phyloP scores from a whole-genome alignment of 1,284 basidiomycete genomes.

The Cryptococcus floricola region DNA sequence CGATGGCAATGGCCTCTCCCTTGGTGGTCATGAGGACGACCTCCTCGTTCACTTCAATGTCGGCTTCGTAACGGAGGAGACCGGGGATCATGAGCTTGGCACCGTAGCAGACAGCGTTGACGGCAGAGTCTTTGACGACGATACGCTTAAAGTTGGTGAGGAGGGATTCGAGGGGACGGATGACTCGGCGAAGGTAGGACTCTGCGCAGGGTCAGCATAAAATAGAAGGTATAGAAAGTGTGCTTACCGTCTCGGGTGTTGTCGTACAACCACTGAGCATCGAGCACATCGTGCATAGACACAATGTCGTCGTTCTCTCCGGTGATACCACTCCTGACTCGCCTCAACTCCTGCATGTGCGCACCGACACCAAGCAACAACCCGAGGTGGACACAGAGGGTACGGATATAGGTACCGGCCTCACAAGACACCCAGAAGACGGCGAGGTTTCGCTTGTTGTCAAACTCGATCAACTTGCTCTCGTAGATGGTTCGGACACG shows the following conservation, averaged over 20 bases:
- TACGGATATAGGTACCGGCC: conserved; percentile 98
- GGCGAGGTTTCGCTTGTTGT: conserved; percentile 92
- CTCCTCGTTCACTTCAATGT: conserved; percentile 94
- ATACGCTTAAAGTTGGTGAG: conserved; percentile 97
- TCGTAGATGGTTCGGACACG: conserved; percentile 97
- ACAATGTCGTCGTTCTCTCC: conserved; percentile 98
- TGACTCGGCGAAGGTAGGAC: conserved; percentile 90
- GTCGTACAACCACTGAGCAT: conserved; percentile 98
- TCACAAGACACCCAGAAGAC: conserved; percentile 99
- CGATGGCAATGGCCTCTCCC: conserved; percentile 97
- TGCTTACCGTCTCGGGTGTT: conserved; percentile 90
- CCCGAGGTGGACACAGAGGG: conserved; percentile 95
- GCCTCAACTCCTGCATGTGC: conserved; percentile 98
- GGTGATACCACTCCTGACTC: conserved; percentile 93
- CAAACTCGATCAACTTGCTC: conserved; percentile 93
- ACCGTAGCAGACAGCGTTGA: conserved; percentile 99
- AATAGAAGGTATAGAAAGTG: neutral
- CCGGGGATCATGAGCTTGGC: conserved; percentile 99
- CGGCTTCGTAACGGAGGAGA: conserved; percentile 91
- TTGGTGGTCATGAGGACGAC: conserved; percentile 99
- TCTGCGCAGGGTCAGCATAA: conserved; percentile 55
- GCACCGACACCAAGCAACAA: conserved; percentile 93
- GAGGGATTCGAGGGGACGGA: conserved; percentile 90
- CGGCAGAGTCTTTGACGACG: conserved; percentile 98
- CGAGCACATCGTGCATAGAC: conserved; percentile 99